Conservation (phyloP, 2,329 filamentous ascomycete species). For the Colletotrichum lentis region DNA sequence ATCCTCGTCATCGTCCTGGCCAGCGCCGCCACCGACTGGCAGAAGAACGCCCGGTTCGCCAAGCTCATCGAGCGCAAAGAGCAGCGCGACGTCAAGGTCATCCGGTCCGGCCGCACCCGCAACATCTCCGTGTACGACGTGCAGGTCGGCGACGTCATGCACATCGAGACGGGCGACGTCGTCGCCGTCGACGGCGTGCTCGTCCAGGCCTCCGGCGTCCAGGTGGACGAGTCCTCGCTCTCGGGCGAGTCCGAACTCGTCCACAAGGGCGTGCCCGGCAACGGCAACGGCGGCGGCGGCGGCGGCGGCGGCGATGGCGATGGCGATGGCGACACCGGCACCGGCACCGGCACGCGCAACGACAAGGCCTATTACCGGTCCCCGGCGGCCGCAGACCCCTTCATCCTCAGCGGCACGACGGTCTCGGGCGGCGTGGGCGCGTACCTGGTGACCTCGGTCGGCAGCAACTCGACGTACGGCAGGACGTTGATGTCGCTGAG, state of each 20-base stretch:
- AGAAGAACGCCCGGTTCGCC: slow-evolving; percentile 82
- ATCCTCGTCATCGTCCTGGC: slow-evolving; percentile 79
- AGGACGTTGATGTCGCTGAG: slow-evolving; percentile 81
- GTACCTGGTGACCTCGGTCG: slow-evolving; percentile 78
- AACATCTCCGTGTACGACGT: slow-evolving; percentile 77
- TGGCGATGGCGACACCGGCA: slow-evolving; percentile 49
- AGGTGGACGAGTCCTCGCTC: slow-evolving; percentile 73
- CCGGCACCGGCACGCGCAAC: slow-evolving; percentile 47
- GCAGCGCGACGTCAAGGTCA: slow-evolving; percentile 75
- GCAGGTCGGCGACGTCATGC: slow-evolving; percentile 76
- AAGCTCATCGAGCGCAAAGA: slow-evolving; percentile 84
- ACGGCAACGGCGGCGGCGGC: slow-evolving; percentile 65
- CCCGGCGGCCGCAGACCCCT: slow-evolving; percentile 73
- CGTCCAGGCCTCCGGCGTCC: slow-evolving; percentile 71
- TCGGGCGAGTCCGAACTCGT: slow-evolving; percentile 80
- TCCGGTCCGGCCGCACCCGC: slow-evolving; percentile 75
- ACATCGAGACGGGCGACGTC: slow-evolving; percentile 77
- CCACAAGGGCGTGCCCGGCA: slow-evolving; percentile 70
- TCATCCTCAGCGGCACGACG: slow-evolving; percentile 82
- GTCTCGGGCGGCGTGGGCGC: slow-evolving; percentile 78
- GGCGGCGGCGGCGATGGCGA: slow-evolving; percentile 63
- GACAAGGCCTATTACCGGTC: slow-evolving; percentile 66
- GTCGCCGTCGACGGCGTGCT: slow-evolving; percentile 77
- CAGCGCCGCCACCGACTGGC: slow-evolving; percentile 82
- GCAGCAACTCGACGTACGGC: slow-evolving; percentile 77